Evolutionary conservation across 805 yeast species (phyloP), one percentile per base, ranked within the genome.

Genomic region (Grigorovia humatica): DNA sequence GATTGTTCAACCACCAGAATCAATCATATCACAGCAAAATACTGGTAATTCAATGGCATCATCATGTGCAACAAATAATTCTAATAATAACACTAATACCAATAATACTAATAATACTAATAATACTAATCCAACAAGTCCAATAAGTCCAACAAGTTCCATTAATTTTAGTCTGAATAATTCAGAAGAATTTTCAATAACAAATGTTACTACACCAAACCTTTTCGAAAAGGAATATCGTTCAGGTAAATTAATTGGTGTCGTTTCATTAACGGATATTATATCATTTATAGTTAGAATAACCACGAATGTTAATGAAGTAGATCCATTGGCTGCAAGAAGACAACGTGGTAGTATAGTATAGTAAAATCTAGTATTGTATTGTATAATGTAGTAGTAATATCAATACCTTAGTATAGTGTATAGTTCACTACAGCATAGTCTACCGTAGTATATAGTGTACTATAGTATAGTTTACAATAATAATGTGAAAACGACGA

Each of bases 211-310:
- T 38, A 46, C 64, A 55, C 59, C 63, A 30, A 60, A 64, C 38
- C 57, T 66, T 18, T 63, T 69, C 43, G 77, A 74, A 51, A 65
- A 66, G 47, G 74, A 70, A 48, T 82, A 83, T 45, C 73, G 82
- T 49, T 81, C 88, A 1, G 96, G 96, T 15, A 85, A 82, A 63
- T 75, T 91, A 55, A 80, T 88, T 51, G 98, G 98, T 43, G 98
- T 93, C 27, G 82, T 93, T 2, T 87, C 96, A 3, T 72, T 93
- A 59, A 91, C 98, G 0, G 99, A 91, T 68, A 83, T 91, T 38
- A 71, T 93, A 48, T 87, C 90, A 17, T 70, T 88, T 45, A 76
- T 91, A 55, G 96, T 96, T 9, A 77, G 82, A 59, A 62, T 63
- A 43, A 68, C 66, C 50, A 68, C 69, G 2, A 79, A 78, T 40